phyloP scores from a whole-genome alignment of 371 early-diverging fungal genomes.

The Mucor saturninus region DNA sequence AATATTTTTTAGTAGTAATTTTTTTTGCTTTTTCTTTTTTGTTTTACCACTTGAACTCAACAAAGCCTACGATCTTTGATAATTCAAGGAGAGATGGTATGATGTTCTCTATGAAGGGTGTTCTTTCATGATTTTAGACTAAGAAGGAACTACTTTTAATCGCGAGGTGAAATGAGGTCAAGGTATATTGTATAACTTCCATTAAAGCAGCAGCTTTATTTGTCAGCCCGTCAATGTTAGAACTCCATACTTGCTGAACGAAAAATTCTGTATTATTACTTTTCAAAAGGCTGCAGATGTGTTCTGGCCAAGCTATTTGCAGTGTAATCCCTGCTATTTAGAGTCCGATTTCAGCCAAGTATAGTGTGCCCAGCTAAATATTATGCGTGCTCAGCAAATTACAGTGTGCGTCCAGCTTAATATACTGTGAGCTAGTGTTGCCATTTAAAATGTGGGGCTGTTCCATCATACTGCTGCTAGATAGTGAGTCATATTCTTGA shows the following conservation, averaged over 20 bases:
- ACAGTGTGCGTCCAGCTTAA: too few species aligned
- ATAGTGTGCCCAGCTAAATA: too few species aligned
- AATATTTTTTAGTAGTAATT: slow-evolving; percentile 1
- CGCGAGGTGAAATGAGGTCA: slow-evolving; percentile 12
- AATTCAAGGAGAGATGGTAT: slow-evolving; percentile 10
- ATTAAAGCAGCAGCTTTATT: slow-evolving; percentile 20
- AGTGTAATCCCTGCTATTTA: too few species aligned
- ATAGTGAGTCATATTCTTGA: too few species aligned
- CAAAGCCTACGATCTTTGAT: slow-evolving; percentile 18
- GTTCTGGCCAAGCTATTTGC: too few species aligned
- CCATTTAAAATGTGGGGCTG: too few species aligned
- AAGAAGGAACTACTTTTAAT: slow-evolving; percentile 6
- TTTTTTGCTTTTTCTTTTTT: too few species aligned
- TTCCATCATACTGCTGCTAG: too few species aligned
- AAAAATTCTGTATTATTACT: slow-evolving; percentile 17
- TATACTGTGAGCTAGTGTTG: too few species aligned
- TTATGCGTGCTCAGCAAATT: too few species aligned
- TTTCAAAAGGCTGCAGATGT: slow-evolving; percentile 9
- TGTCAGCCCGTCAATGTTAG: slow-evolving; percentile 8
- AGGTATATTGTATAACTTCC: slow-evolving; percentile 10
- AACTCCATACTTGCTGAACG: slow-evolving; percentile 11
- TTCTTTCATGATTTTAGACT: slow-evolving; percentile 14
- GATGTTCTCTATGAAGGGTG: slow-evolving; percentile 15
- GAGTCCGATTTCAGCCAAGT: too few species aligned
- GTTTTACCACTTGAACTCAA: not conserved